Percentiles rank a stretch among this genome's conserved stretches.
Evolutionary conservation across 371 early-diverging fungal genomes (phyloP).

Genomic region (Apophysomyces ossiformis): DNA sequence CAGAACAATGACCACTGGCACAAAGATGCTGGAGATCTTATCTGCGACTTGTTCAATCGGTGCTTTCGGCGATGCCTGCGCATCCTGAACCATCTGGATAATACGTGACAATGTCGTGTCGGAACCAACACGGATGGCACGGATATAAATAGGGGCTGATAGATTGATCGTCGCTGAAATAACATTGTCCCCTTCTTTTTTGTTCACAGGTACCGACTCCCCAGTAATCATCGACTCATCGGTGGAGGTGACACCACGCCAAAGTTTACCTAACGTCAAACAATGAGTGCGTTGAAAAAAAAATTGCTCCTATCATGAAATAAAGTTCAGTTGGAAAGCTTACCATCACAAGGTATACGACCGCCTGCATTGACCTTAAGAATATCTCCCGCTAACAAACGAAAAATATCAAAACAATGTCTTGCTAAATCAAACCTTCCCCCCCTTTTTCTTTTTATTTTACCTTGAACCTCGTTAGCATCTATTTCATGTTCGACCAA

Average conservation of each 20-base stretch:
- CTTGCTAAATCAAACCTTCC: no score
- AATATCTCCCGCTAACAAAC: constrained; percentile 57
- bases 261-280: constrained; percentile 39
- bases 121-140: constrained; percentile 61
- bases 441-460: neutral
- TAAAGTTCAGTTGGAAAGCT: constrained; percentile 13
- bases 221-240: constrained; percentile 90
- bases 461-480: constrained; percentile 54
- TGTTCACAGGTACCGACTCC: constrained; percentile 76
- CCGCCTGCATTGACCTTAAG: constrained; percentile 70
- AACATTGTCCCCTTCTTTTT: constrained; percentile 56
- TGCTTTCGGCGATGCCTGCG: constrained; percentile 70
- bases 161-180: constrained; percentile 68
- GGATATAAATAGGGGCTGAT: constrained; percentile 58
- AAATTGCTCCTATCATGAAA: neutral
- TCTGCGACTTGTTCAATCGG: constrained; percentile 71
- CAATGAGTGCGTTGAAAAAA: neutral
- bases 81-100: constrained; percentile 69
- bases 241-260: constrained; percentile 61
- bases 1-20: constrained; percentile 61
- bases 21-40: constrained; percentile 64
- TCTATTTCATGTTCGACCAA: constrained; percentile 44
- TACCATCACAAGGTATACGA: constrained; percentile 72
- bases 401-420: neutral
- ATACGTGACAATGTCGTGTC: constrained; percentile 70